Evolutionary conservation across 2,329 filamentous ascomycete species (phyloP), one percentile per base, ranked within the genome.

Genomic region (Beauveria bassiana): DNA sequence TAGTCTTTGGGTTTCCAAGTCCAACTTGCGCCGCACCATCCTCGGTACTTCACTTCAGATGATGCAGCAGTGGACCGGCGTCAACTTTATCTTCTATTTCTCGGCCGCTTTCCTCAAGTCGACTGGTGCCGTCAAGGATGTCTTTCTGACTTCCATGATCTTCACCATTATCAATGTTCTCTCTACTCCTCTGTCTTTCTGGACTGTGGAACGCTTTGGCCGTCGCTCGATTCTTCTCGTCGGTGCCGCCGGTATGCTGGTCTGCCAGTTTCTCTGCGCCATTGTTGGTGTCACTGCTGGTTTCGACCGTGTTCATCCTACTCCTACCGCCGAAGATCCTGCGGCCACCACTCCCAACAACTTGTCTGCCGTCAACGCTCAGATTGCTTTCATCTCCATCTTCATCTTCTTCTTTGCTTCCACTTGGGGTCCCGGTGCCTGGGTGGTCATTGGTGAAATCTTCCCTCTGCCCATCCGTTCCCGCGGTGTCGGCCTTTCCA

Each of bases 51-150:
- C 86, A 28, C 79, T 90, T 40, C 88, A 91, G 79, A 90, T 90
- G 87, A 90, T 90, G 86, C 88, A 90, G 75, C 87, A 90, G 75
- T 84, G 80, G 85, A 93, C 90, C 28, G 90, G 91, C 80, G 89
- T 96, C 77, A 96, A 96, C 82, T 96, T 93, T 77, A 90, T 95
- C 81, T 95, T 93, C 80, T 90, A 91, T 79, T 91, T 87, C 79
- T 91, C 89, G 42, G 92, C 90, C 40, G 85, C 89, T 63, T 96
- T 96, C 85, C 89, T 96, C 78, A 77, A 89, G 76, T 86, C 86
- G 26, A 87, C 89, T 34, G 88, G 88, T 67, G 88, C 89, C 68
- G 91, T 96, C 69, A 67, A 72, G 64, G 88, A 96, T 80, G 81
- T 84, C 49, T 96, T 96, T 83, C 74, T 96, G 68, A 92, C 95